Conservation (phyloP, 148 eudicot species). For the Vaccinium macrocarpon region DNA sequence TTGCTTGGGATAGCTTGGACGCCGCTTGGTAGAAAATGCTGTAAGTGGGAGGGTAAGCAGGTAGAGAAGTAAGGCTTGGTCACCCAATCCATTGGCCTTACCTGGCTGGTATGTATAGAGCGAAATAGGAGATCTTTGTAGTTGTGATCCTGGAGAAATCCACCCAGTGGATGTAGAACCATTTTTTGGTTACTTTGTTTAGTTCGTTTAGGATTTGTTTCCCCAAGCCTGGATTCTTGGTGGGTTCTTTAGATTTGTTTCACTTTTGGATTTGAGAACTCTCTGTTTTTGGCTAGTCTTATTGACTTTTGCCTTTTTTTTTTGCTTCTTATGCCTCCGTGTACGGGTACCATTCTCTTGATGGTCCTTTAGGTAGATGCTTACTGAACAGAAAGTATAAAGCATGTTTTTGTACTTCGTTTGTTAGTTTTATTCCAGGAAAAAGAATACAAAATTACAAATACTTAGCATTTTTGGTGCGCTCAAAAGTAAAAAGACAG, state of each 20-base stretch:
- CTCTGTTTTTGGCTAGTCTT: neutral
- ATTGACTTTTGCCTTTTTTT: neutral
- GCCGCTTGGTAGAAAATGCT: neutral
- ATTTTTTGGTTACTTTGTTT: neutral
- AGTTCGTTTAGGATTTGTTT: neutral
- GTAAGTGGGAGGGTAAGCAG: neutral
- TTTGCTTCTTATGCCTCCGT: neutral
- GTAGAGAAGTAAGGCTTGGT: slow-evolving; percentile 1
- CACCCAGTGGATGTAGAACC: neutral
- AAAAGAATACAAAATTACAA: neutral
- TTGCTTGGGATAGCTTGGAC: neutral
- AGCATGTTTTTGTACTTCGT: neutral
- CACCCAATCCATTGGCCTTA: neutral
- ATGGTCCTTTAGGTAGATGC: neutral
- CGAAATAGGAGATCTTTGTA: neutral
- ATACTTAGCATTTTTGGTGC: neutral
- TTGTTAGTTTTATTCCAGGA: neutral
- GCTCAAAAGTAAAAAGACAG: neutral
- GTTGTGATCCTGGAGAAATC: neutral
- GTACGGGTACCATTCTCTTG: neutral
- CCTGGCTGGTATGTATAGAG: neutral
- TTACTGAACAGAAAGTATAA: neutral
- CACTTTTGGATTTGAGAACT: neutral
- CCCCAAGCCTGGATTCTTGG: neutral
- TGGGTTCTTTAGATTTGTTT: neutral